phyloP scores from a whole-genome alignment of 1,139 yeast species.

The Geotrichum aggregatum region DNA sequence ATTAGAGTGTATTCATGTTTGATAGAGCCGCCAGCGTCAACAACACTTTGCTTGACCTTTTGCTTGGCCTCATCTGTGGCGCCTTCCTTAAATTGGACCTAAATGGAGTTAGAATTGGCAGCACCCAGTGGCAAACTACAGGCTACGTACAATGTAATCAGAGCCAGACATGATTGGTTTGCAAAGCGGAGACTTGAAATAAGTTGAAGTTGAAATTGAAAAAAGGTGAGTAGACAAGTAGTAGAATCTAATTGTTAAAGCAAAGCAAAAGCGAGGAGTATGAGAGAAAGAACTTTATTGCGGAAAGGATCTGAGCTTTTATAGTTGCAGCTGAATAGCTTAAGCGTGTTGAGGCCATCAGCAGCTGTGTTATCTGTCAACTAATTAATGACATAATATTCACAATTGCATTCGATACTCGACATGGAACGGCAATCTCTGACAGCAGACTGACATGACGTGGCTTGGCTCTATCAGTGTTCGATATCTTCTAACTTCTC shows the following conservation, averaged over 20 bases:
- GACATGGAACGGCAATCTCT: neutral
- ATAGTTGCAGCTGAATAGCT: neutral
- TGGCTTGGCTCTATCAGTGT: no score
- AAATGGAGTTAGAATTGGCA: neutral
- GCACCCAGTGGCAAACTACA: neutral
- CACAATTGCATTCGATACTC: no score
- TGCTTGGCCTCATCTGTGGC: constrained; percentile 28
- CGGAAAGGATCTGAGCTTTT: neutral
- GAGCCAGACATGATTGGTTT: constrained; percentile 1
- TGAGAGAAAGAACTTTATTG: neutral
- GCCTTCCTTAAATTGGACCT: constrained; percentile 33
- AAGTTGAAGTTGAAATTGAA: no score
- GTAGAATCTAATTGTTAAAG: neutral
- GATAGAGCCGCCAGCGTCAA: constrained; percentile 28
- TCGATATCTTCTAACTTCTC: no score
- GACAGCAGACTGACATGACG: no score
- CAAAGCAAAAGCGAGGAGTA: neutral
- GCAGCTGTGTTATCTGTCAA: no score
- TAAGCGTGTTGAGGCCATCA: neutral
- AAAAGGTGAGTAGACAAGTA: neutral
- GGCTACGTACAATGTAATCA: constrained; percentile 19
- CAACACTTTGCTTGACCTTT: constrained; percentile 29
- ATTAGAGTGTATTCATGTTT: constrained; percentile 32
- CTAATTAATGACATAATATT: no score
- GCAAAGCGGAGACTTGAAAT: neutral